phyloP scores from a whole-genome alignment of 2,329 filamentous ascomycete genomes.

The Aaosphaeria pasadenensis region DNA sequence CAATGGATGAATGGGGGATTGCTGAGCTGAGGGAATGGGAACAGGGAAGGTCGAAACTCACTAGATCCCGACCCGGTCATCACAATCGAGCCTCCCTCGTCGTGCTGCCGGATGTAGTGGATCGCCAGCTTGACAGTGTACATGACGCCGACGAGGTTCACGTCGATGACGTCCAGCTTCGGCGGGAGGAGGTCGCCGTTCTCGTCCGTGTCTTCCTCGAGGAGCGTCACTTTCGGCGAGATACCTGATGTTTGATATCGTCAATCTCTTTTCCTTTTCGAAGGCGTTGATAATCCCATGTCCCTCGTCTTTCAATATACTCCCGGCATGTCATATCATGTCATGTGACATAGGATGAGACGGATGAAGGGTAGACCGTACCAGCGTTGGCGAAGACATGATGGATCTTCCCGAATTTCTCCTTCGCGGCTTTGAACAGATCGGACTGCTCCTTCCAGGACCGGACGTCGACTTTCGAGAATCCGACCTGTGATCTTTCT shows the following conservation, averaged over 20 bases:
- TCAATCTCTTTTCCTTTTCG: background rate
- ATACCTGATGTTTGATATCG: slow-evolving; percentile 13
- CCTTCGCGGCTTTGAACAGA: slow-evolving; percentile 51
- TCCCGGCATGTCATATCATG: background rate
- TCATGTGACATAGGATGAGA: background rate
- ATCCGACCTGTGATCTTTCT: slow-evolving; percentile 17
- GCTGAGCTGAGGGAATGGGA: background rate
- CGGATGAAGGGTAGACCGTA: background rate
- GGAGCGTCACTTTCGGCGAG: slow-evolving; percentile 9
- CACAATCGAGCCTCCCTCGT: slow-evolving; percentile 28
- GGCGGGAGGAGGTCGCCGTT: slow-evolving; percentile 27
- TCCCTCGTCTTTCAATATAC: background rate
- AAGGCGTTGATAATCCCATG: too few species aligned
- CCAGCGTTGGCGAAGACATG: slow-evolving; percentile 44
- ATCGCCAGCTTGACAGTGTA: slow-evolving; percentile 29
- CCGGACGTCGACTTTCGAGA: slow-evolving; percentile 29
- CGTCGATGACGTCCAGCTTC: slow-evolving; percentile 20
- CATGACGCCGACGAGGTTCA: slow-evolving; percentile 27
- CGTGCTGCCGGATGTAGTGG: slow-evolving; percentile 22
- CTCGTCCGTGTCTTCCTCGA: slow-evolving; percentile 28
- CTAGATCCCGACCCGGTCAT: slow-evolving; percentile 28
- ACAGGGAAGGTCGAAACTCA: slow-evolving; percentile 1
- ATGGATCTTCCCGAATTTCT: slow-evolving; percentile 41
- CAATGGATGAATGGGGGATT: background rate
- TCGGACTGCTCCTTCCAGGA: slow-evolving; percentile 51